Evolutionary conservation across 495 filamentous ascomycete genomes (phyloP).

Genomic region (Lasiosphaeria hispida): DNA sequence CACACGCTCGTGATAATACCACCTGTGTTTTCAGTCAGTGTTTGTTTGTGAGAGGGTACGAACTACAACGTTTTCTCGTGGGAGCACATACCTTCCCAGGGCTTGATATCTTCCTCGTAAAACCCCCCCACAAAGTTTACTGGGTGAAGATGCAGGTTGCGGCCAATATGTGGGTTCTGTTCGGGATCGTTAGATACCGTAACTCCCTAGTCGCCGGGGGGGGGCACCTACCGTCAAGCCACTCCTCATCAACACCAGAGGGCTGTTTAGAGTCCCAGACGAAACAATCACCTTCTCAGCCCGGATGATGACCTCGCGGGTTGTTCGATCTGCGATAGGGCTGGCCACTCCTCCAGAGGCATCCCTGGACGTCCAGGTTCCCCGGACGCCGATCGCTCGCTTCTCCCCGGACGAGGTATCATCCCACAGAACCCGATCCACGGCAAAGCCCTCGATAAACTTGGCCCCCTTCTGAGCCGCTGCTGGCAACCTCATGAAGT

Average conservation of each 20-base stretch:
- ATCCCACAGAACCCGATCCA: conserved; percentile 65
- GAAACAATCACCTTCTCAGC: conserved; percentile 82
- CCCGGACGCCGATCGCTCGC: conserved; percentile 64
- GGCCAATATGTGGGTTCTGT: conserved; percentile 80
- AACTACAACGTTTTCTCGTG: background rate
- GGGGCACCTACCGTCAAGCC: conserved; percentile 50
- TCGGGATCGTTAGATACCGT: conserved; percentile 21
- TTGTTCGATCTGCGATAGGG: conserved; percentile 39
- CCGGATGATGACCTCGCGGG: conserved; percentile 63
- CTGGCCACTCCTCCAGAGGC: conserved; percentile 55
- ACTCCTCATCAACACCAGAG: conserved; percentile 71
- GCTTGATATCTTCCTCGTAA: conserved; percentile 63
- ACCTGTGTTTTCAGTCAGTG: conserved; percentile 7
- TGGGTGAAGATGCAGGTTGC: conserved; percentile 79
- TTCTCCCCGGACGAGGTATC: conserved; percentile 43
- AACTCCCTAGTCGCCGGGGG: background rate
- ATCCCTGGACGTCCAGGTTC: conserved; percentile 72
- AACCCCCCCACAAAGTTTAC: conserved; percentile 58
- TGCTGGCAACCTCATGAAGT: conserved; percentile 55
- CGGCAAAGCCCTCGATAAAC: conserved; percentile 77
- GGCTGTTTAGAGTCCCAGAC: conserved; percentile 69
- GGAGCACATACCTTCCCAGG: conserved; percentile 66
- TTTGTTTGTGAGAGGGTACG: background rate
- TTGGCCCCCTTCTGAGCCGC: conserved; percentile 69
- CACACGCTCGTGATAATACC: conserved; percentile 66